These are phyloP conservation scores for Lactarius indigo DNA, from an alignment of 768 basidiomycete species.

Conservation along the genomic window DNA sequence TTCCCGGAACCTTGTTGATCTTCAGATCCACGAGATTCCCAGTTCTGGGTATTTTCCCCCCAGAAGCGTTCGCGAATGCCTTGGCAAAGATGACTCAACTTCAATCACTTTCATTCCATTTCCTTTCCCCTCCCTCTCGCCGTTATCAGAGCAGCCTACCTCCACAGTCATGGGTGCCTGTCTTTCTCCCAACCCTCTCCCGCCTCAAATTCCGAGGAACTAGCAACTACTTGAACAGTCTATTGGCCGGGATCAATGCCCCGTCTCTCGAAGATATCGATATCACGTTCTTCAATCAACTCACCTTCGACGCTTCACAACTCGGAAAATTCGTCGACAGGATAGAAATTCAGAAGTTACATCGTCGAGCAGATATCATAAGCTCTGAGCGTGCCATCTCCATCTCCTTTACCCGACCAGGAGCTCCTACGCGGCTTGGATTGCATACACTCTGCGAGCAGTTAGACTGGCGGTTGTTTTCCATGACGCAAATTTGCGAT, in stretches of 20 bases:
- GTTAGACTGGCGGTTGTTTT: not conserved
- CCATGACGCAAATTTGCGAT: not conserved
- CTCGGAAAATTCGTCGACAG: not conserved
- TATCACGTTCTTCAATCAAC: not conserved
- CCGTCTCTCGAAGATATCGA: not conserved
- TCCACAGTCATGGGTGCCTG: not conserved
- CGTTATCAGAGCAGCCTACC: not conserved
- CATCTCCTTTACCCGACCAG: not conserved
- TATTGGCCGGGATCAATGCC: not conserved
- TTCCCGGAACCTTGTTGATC: not conserved
- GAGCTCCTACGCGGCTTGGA: not conserved
- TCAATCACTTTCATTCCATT: not conserved
- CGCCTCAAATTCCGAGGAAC: not conserved
- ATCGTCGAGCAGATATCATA: not conserved
- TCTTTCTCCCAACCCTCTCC: not conserved
- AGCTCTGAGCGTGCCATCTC: not conserved
- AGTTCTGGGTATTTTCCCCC: not conserved
- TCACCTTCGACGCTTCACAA: not conserved
- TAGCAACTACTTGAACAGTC: not conserved
- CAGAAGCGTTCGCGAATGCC: not conserved
- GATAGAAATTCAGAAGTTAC: not conserved
- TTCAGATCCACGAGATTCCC: not conserved
- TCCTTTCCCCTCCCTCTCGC: not conserved
- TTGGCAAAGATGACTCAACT: not conserved
- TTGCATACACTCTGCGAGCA: not conserved